Evolutionary conservation across 768 basidiomycete genomes (phyloP).

Genomic region (Lactifluus hygrophoroides): DNA sequence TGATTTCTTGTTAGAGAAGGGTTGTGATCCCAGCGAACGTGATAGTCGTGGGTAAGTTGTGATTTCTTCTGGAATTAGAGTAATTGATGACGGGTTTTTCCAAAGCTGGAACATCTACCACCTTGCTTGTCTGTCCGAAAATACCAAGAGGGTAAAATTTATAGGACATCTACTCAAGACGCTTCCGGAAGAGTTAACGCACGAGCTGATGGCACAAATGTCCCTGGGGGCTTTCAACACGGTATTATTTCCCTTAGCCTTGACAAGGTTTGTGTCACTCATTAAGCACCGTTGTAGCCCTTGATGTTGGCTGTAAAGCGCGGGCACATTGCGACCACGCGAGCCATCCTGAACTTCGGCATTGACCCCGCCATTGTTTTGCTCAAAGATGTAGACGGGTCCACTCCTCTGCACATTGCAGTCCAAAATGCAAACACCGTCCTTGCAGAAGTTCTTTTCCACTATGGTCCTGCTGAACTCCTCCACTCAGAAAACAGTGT

Average conservation of each 20-base stretch:
- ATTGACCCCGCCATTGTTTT: slow-evolving; percentile 29
- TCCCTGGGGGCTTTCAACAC: slow-evolving; percentile 41
- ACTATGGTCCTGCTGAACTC: slow-evolving; percentile 31
- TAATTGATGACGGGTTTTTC: not conserved
- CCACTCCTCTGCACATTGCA: slow-evolving; percentile 45
- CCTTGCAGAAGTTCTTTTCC: slow-evolving; percentile 34
- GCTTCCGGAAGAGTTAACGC: slow-evolving; percentile 42
- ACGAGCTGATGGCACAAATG: slow-evolving; percentile 37
- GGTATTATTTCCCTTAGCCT: slow-evolving; percentile 26
- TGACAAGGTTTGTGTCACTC: not conserved
- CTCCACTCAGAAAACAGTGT: slow-evolving; percentile 41
- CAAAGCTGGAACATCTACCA: slow-evolving; percentile 53
- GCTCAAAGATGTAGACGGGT: slow-evolving; percentile 39
- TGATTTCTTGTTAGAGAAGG: slow-evolving; percentile 43
- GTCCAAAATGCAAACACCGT: slow-evolving; percentile 28
- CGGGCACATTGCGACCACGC: slow-evolving; percentile 26
- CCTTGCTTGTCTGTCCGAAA: slow-evolving; percentile 29
- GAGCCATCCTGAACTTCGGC: slow-evolving; percentile 32
- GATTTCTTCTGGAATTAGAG: not conserved
- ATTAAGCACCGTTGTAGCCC: slow-evolving; percentile 31
- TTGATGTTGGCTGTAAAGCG: slow-evolving; percentile 44
- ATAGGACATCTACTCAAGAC: slow-evolving; percentile 40
- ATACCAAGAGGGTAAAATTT: slow-evolving; percentile 23
- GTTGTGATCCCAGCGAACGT: slow-evolving; percentile 35
- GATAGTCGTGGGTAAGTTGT: slow-evolving; percentile 38